These are phyloP conservation scores for Candida caryicola DNA, from an alignment of 805 yeast species.

Conservation along the genomic window DNA sequence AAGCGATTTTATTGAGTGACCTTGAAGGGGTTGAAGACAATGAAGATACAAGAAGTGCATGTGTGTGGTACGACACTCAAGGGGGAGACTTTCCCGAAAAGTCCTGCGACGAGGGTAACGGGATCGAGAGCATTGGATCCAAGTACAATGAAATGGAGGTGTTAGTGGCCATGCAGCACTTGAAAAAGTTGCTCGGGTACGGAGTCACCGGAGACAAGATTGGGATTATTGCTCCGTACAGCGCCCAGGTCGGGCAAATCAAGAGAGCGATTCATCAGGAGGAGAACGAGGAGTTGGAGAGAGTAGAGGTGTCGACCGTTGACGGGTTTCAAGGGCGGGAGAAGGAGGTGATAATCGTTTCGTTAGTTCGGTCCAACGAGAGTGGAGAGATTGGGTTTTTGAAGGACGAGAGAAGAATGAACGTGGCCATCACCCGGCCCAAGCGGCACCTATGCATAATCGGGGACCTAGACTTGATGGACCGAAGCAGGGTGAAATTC, in stretches of 20 bases:
- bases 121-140: constrained; percentile 39
- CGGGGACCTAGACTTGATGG: constrained; percentile 79
- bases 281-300: constrained; percentile 20
- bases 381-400: constrained; percentile 75
- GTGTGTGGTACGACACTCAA: constrained; percentile 89
- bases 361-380: constrained; percentile 80
- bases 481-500: constrained; percentile 42
- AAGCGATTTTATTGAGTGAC: constrained; percentile 50
- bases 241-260: constrained; percentile 73
- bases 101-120: constrained; percentile 30
- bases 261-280: constrained; percentile 43
- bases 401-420: constrained; percentile 72
- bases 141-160: constrained; percentile 79
- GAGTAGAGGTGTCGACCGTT: constrained; percentile 79
- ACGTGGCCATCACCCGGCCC: constrained; percentile 92
- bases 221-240: constrained; percentile 89
- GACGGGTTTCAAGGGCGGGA: constrained; percentile 98
- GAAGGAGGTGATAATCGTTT: constrained; percentile 77
- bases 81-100: constrained; percentile 80
- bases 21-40: constrained; percentile 40
- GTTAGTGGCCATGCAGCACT: constrained; percentile 55
- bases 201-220: constrained; percentile 59
- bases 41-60: constrained; percentile 55
- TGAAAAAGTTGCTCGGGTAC: constrained; percentile 44
- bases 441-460: constrained; percentile 79